Base-by-base conservation (phyloP, 2,329 filamentous ascomycete genomes). In the Blumeria graminis region DNA sequence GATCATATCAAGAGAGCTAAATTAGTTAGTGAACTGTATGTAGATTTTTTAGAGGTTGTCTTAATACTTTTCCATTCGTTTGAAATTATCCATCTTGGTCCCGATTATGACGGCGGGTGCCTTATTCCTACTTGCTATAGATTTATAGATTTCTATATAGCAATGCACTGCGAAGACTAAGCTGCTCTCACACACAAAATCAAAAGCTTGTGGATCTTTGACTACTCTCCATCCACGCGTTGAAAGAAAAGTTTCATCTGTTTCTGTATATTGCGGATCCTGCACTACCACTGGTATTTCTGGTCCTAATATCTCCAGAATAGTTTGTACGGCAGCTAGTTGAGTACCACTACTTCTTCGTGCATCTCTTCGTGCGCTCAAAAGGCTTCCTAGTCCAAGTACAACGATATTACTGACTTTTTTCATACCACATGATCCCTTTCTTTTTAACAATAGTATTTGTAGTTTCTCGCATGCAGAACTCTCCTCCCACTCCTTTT, bases 101-200 rank as follows among this genome's bases (percentile, higher is more conserved):
- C 63, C 61, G 50, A 67, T 62, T 32, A 67, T 54, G 1, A 65
- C 57, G 14, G 59, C 61, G 6, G 65, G 64, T 43, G 51, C 60
- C 10, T 57, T 41, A 14, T 58, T 59, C 35, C 28, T 35, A 16
- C 62, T 59, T 35, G 58, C 58, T 43, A 66, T 56, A 14, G 61
- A 34, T 32, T 62, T 59, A 45, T 67, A 67, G 5, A 68, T 57
- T 13, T 60, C 46, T 8, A 59, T 60, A 57, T 67, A 68, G 56
- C 66, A 68, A 57, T 68, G 66, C 35, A 68, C 64, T 0, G 65
- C 66, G 58, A 66, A 68, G 0, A 67, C 64, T 48, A 68, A 54
- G 34, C 60, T 64, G 14, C 58, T 58, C 11, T 59, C 60, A 11
- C 53, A 57, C 16, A 68, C 61, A 7, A 60, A 32, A 2, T 50